A percentile compares a stretch with the other conserved stretches of the same genome.
These are phyloP conservation scores for Dentipellis sp. DNA, from an alignment of 768 basidiomycete genomes.

Conservation along the genomic window DNA sequence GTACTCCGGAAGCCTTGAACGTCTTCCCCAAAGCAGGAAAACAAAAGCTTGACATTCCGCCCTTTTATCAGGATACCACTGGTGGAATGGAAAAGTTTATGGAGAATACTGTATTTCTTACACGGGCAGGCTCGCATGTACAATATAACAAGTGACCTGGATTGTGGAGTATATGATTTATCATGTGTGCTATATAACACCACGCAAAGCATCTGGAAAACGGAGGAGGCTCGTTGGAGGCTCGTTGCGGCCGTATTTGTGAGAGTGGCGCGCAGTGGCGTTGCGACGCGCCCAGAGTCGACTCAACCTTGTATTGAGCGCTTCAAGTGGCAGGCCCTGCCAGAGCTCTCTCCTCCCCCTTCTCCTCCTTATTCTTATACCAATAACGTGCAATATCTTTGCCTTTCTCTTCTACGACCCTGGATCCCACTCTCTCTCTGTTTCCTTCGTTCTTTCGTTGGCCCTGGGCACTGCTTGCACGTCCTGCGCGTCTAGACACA, in stretches of 20 bases:
- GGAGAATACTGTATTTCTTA: neutral
- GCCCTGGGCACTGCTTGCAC: neutral
- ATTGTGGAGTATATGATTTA: too few species aligned
- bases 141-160: too few species aligned
- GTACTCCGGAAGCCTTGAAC: too few species aligned
- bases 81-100: neutral
- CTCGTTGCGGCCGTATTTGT: neutral
- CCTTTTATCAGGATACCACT: neutral
- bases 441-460: neutral
- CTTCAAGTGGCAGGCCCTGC: neutral
- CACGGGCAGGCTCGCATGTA: too few species aligned
- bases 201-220: too few species aligned
- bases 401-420: neutral
- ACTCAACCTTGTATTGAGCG: neutral
- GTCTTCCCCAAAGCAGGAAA: too few species aligned
- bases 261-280: constrained; percentile 1
- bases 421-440: too few species aligned
- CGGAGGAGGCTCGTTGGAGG: too few species aligned
- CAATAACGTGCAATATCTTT: neutral
- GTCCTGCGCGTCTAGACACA: neutral
- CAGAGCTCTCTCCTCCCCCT: neutral
- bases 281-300: neutral
- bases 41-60: too few species aligned
- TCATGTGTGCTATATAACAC: too few species aligned
- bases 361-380: neutral